Evolutionary conservation across 371 early-diverging fungal species (phyloP), one percentile per base, ranked within the genome.

Genomic region (Sporodiniella umbellata): DNA sequence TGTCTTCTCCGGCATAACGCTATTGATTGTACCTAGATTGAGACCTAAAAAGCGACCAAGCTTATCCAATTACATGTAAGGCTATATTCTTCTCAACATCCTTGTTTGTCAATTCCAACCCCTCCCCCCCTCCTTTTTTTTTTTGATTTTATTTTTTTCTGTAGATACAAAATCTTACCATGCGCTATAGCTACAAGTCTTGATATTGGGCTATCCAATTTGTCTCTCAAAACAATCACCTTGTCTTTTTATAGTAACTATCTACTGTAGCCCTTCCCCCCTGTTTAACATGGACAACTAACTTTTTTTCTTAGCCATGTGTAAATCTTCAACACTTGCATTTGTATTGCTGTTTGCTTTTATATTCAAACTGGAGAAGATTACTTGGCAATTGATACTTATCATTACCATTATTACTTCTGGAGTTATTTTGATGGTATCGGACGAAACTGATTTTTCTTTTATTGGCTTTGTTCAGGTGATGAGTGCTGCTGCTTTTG

Each of bases 291-390:
- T n/a, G n/a, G n/a, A 7, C 21, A 22, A 5, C 33, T 21, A 21
- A n/a, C 22, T 6, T 24, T 6, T 10, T 19, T 38, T 7, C n/a
- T 49, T 50, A 83, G 84, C 95, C 53, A 93, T 95, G 93, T 91
- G 94, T 66, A 96, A 96, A 66, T 90, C 90, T 10, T 88, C 88
- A 4, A 83, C 89, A 4, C 87, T 92, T 37, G 90, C 92, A 2
- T 95, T 91, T 63, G 91, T 93, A 7, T 70, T 96, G 28, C 46
- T 93, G 21, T 95, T 95, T 58, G 93, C 96, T 2, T 91, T 93
- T 51, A 59, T 89, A 0, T 94, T 96, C 63, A 80, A 81, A 7
- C 70, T 96, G 35, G 95, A 96, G 64, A 74, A 77, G 37, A 75
- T 88, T 2, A 85, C 82, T 3, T 74, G 80, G 68, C 75, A 66